Conservation (phyloP, 257 asterid species). For the Primulina tabacum region DNA sequence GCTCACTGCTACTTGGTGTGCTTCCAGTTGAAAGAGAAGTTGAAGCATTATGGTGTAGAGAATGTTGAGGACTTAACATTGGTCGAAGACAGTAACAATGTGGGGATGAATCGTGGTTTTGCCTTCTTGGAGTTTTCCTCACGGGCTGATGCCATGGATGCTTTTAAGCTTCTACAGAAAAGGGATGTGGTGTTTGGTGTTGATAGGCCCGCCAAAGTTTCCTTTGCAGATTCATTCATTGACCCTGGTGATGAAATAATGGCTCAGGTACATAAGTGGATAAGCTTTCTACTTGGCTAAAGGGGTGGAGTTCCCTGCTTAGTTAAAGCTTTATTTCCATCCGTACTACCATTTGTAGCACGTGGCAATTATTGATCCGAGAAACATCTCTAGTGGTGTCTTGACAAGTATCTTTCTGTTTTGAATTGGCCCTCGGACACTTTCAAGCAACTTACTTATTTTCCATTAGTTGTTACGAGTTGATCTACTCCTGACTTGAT, state of each 20-base stretch:
- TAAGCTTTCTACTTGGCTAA: constrained; percentile 26
- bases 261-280: constrained; percentile 82
- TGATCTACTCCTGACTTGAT: background rate
- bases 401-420: background rate
- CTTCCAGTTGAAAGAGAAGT: constrained; percentile 29
- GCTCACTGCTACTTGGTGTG: constrained; percentile 43
- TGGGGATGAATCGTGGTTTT: constrained; percentile 86
- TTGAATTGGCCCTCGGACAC: background rate
- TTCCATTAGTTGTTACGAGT: background rate
- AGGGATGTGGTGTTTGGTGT: constrained; percentile 70
- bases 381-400: constrained; percentile 13
- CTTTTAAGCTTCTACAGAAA: constrained; percentile 95
- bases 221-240: constrained; percentile 95
- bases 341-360: constrained; percentile 2
- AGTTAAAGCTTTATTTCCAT: constrained; percentile 11
- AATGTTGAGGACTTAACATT: constrained; percentile 85
- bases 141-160: constrained; percentile 95
- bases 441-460: background rate
- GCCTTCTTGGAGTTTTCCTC: constrained; percentile 92
- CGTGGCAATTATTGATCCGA: background rate
- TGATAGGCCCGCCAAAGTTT: constrained; percentile 46
- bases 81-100: constrained; percentile 79
- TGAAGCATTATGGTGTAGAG: constrained; percentile 71
- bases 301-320: constrained; percentile 11
- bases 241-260: constrained; percentile 99